Percentiles rank a stretch among this genome's conserved stretches.
Evolutionary conservation across 108 stramenopile species (phyloP).

Genomic region (Chaetoceros muelleri): DNA sequence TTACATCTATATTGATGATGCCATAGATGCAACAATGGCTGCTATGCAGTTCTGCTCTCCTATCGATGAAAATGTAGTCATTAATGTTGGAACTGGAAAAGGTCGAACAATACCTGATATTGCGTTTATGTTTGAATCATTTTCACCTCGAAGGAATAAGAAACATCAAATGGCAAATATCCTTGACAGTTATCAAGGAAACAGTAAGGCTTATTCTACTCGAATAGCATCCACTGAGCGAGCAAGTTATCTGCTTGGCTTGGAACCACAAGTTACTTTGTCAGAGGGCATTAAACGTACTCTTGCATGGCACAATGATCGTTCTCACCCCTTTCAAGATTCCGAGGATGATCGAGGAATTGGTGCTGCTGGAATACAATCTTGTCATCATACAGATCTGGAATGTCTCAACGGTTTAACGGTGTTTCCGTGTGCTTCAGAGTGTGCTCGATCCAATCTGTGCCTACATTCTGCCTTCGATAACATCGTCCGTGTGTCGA

Average conservation of each 20-base stretch:
- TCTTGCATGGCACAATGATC: conserved; percentile 72
- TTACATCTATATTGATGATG: conserved; percentile 83
- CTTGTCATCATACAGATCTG: conserved; percentile 49
- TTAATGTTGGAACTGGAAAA: conserved; percentile 67
- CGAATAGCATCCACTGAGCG: conserved; percentile 37
- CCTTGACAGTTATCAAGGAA: background rate
- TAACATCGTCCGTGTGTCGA: conserved; percentile 36
- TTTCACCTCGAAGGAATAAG: conserved; percentile 3
- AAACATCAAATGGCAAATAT: background rate
- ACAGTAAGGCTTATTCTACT: background rate
- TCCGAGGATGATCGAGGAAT: conserved; percentile 4
- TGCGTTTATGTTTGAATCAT: conserved; percentile 23
- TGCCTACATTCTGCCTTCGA: conserved; percentile 63
- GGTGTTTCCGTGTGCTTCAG: conserved; percentile 78
- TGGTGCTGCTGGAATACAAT: conserved; percentile 23
- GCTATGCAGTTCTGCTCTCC: conserved; percentile 64
- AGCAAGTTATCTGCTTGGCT: conserved; percentile 48
- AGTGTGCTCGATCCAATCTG: conserved; percentile 49
- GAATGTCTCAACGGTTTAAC: conserved; percentile 65
- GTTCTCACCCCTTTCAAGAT: conserved; percentile 44
- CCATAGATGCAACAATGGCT: conserved; percentile 68
- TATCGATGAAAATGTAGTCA: conserved; percentile 28
- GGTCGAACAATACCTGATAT: conserved; percentile 36
- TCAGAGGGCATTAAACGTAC: conserved; percentile 44
- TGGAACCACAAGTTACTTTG: conserved; percentile 39